Base-by-base conservation (phyloP, 2,329 filamentous ascomycete genomes). In the Colletotrichum noveboracense region DNA sequence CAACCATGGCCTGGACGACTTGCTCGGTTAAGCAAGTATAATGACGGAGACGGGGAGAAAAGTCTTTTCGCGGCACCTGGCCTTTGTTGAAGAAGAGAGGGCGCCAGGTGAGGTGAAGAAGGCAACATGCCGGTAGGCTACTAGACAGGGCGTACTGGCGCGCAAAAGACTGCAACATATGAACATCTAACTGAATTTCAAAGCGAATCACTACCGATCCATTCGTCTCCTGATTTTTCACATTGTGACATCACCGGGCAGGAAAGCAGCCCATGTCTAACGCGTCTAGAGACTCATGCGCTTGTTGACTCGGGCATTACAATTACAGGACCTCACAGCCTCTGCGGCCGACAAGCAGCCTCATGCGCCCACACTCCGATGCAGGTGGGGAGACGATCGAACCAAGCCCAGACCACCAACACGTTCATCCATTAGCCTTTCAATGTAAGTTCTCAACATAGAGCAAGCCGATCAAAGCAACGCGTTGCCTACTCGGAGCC, bases 111-210 rank as follows among this genome's bases (percentile, higher is more conserved):
- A 48, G 43, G 43, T n/a, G 66, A 48, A 43, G 48, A 36, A 64
- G 52, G 26, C n/a, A 24, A 36, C 14, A 80, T 81, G 77, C 83
- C 81, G 80, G 82, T 82, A 80, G 79, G 79, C 80, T 80, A 66
- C 68, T 85, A 85, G 83, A 85, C 85, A 81, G 85, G 74, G 86
- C 84, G 86, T 86, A 81, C 75, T 77, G 86, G 85, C 83, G 84
- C 80, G 84, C 78, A 84, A 84, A 84, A 83, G 83, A 84, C 79
- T 80, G 78, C 74, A 80, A 75, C 71, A 70, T 52, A 56, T 71
- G 74, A 76, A 76, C 74, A 74, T 74, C 71, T 76, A 74, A 64
- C 58, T 70, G 55, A 74, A 65, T 76, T 76, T 69, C 64, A 69
- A 65, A 69, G 64, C 64, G 65, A 74, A 65, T 28, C 65, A 52